Conservation (phyloP, 2,329 filamentous ascomycete species). For the Botrytis fragariae region DNA sequence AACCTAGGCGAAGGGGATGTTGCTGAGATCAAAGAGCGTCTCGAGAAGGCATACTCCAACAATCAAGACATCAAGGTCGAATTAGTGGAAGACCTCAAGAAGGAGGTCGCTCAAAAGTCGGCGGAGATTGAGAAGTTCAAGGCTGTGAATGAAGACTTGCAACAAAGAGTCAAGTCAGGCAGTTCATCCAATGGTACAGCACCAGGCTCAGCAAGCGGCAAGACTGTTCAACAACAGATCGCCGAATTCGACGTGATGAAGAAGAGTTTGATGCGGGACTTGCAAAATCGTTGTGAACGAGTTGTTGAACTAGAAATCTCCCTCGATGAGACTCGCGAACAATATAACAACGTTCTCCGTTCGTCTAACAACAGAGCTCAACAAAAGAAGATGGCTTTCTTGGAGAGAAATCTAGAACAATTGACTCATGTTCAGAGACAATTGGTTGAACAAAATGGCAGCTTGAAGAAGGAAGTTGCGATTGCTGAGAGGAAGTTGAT, state of each 20-base stretch:
- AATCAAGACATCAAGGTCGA: conserved; percentile 72
- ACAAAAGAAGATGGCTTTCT: conserved; percentile 99
- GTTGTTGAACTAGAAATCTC: conserved; percentile 98
- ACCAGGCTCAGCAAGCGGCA: conserved; percentile 66
- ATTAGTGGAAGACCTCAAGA: conserved; percentile 73
- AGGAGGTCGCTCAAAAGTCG: conserved; percentile 71
- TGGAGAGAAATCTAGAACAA: conserved; percentile 97
- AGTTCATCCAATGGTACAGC: conserved; percentile 57
- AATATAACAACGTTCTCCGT: conserved; percentile 97
- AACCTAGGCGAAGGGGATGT: conserved; percentile 77
- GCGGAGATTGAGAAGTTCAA: conserved; percentile 82
- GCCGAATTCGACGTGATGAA: conserved; percentile 99
- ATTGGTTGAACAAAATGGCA: conserved; percentile 95
- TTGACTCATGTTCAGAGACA: conserved; percentile 96
- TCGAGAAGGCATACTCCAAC: conserved; percentile 74
- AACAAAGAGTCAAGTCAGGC: conserved; percentile 67
- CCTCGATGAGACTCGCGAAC: conserved; percentile 93
- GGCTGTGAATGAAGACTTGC: conserved; percentile 75
- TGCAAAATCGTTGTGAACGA: conserved; percentile 96
- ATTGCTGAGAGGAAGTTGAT: conserved; percentile 97
- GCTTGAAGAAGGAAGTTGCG: conserved; percentile 97
- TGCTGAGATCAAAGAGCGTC: conserved; percentile 76
- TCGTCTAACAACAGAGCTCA: conserved; percentile 97
- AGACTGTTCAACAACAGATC: conserved; percentile 96
- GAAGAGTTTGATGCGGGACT: conserved; percentile 97